Percentiles rank a stretch among this genome's conserved stretches.
Evolutionary conservation across 352 stramenopile species (phyloP).

Genomic region (Phytophthora pini): DNA sequence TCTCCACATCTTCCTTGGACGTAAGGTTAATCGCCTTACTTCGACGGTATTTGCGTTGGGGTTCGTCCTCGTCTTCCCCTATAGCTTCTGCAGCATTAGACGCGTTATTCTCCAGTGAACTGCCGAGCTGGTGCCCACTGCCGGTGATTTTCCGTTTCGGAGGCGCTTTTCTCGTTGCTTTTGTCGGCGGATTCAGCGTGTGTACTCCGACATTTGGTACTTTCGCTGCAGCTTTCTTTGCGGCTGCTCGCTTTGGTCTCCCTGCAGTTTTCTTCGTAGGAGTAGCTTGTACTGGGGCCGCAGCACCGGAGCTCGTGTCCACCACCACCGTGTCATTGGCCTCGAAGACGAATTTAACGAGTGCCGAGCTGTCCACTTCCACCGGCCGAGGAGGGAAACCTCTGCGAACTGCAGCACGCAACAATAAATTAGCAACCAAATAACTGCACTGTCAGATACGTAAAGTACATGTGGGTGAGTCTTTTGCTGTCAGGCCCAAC

Average conservation of each 20-base stretch:
- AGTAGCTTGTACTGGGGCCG: conserved; percentile 11
- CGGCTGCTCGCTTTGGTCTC: conserved; percentile 22
- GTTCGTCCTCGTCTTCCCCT: conserved; percentile 31
- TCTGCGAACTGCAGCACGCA: conserved; percentile 51
- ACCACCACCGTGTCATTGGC: conserved; percentile 83
- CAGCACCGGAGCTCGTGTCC: conserved; percentile 19
- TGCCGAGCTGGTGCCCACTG: conserved; percentile 61
- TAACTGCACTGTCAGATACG: conserved; percentile 12
- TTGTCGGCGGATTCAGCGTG: conserved; percentile 43
- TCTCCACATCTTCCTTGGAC: conserved; percentile 82
- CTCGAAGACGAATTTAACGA: conserved; percentile 58
- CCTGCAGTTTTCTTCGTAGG: conserved; percentile 8
- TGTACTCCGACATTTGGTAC: conserved; percentile 48
- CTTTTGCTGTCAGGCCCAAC: conserved; percentile 50
- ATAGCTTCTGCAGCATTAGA: conserved; percentile 1
- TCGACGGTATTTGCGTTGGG: conserved; percentile 58
- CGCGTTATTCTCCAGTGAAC: conserved; percentile 43
- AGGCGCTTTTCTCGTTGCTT: conserved; percentile 26
- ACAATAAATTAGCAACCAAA: not conserved
- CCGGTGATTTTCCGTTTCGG: conserved; percentile 56
- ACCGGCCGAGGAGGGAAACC: conserved; percentile 69
- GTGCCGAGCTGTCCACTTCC: conserved; percentile 39
- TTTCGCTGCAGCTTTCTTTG: conserved; percentile 33
- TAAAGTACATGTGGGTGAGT: conserved; percentile 67
- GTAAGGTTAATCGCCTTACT: conserved; percentile 63